These are phyloP conservation scores for Argentina anserina DNA, from an alignment of 306 rosid species.

Conservation along the genomic window DNA sequence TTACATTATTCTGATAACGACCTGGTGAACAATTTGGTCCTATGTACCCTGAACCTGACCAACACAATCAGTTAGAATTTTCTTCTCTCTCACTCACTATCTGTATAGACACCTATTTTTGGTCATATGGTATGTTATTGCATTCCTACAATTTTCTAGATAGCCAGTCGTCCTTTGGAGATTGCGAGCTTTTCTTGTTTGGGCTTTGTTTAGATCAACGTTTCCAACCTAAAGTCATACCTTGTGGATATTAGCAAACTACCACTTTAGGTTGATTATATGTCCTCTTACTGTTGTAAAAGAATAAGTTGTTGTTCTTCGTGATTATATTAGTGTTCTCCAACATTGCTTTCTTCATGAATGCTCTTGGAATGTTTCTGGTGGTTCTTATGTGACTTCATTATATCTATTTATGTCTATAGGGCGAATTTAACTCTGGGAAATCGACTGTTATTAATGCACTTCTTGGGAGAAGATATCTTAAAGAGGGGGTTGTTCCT, in stretches of 20 bases:
- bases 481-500: constrained; percentile 95
- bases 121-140: not conserved
- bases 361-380: constrained; percentile 20
- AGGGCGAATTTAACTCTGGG: constrained; percentile 99
- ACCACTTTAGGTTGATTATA: constrained; percentile 15
- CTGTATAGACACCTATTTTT: not conserved
- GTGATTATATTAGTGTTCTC: not conserved
- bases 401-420: constrained; percentile 20
- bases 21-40: not conserved
- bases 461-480: constrained; percentile 88
- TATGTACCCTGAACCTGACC: not conserved
- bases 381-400: constrained; percentile 15
- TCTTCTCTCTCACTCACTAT: not conserved
- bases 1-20: not conserved
- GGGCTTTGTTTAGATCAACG: not conserved
- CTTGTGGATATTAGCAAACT: not conserved
- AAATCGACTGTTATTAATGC: constrained; percentile 97
- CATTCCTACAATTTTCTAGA: not conserved
- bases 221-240: not conserved
- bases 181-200: not conserved
- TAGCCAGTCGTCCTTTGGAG: not conserved
- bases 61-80: not conserved
- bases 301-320: not conserved
- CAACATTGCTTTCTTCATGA: not conserved
- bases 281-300: constrained; percentile 7